Conservation (phyloP, 2,329 filamentous ascomycete genomes). For the Aspergillus sp. region DNA sequence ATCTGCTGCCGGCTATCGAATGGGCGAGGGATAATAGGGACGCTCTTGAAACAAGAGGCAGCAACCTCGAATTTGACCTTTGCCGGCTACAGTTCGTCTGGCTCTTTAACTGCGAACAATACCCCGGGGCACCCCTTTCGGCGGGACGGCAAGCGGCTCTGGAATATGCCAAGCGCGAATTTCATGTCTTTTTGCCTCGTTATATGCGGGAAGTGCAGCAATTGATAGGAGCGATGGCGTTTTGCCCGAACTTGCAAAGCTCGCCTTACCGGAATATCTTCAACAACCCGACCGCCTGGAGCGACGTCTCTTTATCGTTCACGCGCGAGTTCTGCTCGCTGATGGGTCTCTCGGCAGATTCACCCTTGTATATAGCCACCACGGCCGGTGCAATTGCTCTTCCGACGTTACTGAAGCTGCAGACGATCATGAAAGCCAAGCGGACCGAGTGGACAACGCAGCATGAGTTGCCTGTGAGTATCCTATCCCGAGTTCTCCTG, state of each 20-base stretch:
- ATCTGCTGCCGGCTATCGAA: slow-evolving; percentile 74
- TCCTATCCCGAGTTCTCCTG: slow-evolving; percentile 20
- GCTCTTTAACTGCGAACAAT: slow-evolving; percentile 66
- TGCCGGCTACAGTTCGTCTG: slow-evolving; percentile 84
- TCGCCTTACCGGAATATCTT: slow-evolving; percentile 80
- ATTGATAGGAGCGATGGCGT: slow-evolving; percentile 75
- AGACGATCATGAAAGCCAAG: slow-evolving; percentile 78
- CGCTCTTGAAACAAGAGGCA: slow-evolving; percentile 71
- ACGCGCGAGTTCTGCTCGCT: slow-evolving; percentile 91
- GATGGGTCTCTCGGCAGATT: slow-evolving; percentile 81
- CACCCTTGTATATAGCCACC: slow-evolving; percentile 83
- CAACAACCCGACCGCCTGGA: slow-evolving; percentile 67
- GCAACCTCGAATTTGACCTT: slow-evolving; percentile 92
- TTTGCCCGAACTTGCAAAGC: slow-evolving; percentile 61
- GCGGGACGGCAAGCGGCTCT: slow-evolving; percentile 51
- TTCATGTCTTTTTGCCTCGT: slow-evolving; percentile 64
- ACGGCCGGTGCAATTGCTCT: slow-evolving; percentile 90
- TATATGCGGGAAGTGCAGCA: slow-evolving; percentile 75
- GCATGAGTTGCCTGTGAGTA: slow-evolving; percentile 76
- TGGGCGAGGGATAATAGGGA: slow-evolving; percentile 72
- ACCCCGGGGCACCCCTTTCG: slow-evolving; percentile 40
- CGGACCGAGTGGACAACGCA: slow-evolving; percentile 91
- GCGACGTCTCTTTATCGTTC: slow-evolving; percentile 79
- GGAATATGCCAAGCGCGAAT: slow-evolving; percentile 67
- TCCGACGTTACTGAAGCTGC: slow-evolving; percentile 81